These are phyloP conservation scores for Bretschneidera sinensis DNA, from an alignment of 345 rosid species.

Conservation along the genomic window DNA sequence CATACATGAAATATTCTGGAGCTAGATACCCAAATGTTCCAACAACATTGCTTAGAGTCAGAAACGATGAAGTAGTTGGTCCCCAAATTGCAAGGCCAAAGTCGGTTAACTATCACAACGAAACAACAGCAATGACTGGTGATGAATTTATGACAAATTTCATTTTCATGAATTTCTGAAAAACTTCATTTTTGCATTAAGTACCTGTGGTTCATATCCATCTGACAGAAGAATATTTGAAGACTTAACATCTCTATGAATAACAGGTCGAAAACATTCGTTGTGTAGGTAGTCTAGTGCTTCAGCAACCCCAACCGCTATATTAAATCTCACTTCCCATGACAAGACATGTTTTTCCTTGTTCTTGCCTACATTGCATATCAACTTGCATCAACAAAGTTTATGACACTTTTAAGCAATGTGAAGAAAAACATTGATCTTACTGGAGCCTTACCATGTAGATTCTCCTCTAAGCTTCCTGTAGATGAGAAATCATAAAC, in stretches of 20 bases:
- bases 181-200: background rate
- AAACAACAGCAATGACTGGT: slow-evolving; percentile 3
- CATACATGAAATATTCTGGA: slow-evolving; percentile 96
- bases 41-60: slow-evolving; percentile 58
- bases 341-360: slow-evolving; percentile 33
- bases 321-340: slow-evolving; percentile 60
- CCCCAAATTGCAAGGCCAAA: slow-evolving; percentile 92
- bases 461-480: slow-evolving; percentile 80
- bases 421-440: background rate
- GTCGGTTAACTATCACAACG: slow-evolving; percentile 61
- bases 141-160: background rate
- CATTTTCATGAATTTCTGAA: background rate
- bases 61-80: slow-evolving; percentile 52
- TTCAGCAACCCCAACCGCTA: slow-evolving; percentile 69
- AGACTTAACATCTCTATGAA: slow-evolving; percentile 90
- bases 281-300: slow-evolving; percentile 70
- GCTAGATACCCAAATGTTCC: slow-evolving; percentile 99
- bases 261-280: slow-evolving; percentile 61
- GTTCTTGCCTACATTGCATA: slow-evolving; percentile 22
- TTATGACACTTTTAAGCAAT: slow-evolving; percentile 1
- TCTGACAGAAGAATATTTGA: slow-evolving; percentile 84
- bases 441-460: slow-evolving; percentile 47
- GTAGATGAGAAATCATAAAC: slow-evolving; percentile 59
- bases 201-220: slow-evolving; percentile 76
- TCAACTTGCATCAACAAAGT: slow-evolving; percentile 16